phyloP scores from a whole-genome alignment of 2,329 filamentous ascomycete species.

The Intubia oerlemansii region DNA sequence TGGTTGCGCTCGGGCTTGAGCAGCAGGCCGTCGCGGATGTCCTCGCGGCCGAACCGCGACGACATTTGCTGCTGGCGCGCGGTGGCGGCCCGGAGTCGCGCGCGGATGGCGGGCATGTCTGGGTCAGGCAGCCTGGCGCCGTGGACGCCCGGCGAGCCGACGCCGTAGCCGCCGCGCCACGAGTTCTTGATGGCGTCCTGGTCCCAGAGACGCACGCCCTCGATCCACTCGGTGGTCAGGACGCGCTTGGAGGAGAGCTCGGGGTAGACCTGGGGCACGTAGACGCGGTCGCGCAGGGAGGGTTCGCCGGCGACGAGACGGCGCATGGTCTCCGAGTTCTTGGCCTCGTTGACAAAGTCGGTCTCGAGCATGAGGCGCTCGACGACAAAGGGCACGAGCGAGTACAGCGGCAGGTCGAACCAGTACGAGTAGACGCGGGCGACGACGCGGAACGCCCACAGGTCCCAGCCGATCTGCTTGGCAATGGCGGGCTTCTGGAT shows the following conservation, averaged over 20 bases:
- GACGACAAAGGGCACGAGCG: constrained; percentile 75
- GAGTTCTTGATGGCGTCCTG: constrained; percentile 55
- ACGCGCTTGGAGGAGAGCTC: constrained; percentile 68
- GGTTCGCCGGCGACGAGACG: constrained; percentile 54
- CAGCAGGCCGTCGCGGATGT: constrained; percentile 35
- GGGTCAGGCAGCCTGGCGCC: constrained; percentile 37
- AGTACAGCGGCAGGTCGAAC: constrained; percentile 88
- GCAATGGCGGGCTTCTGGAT: constrained; percentile 91
- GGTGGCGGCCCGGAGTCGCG: constrained; percentile 19
- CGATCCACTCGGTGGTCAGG: constrained; percentile 94
- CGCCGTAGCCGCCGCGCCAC: constrained; percentile 60
- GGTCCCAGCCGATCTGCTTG: constrained; percentile 78
- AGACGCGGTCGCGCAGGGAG: constrained; percentile 57
- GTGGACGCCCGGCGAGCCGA: constrained; percentile 58
- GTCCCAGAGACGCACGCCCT: constrained; percentile 83
- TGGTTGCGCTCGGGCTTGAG: constrained; percentile 62
- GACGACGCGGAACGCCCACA: constrained; percentile 89
- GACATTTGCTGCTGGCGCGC: constrained; percentile 9
- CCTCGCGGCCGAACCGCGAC: constrained; percentile 16
- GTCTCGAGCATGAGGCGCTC: constrained; percentile 87
- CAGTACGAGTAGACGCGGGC: constrained; percentile 63
- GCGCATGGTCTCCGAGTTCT: constrained; percentile 73
- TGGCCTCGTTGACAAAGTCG: constrained; percentile 80
- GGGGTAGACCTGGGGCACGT: constrained; percentile 67
- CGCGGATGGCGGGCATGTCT: constrained; percentile 23